These are phyloP conservation scores for Amanita pallidorosea DNA, from an alignment of 768 basidiomycete species.

Conservation along the genomic window DNA sequence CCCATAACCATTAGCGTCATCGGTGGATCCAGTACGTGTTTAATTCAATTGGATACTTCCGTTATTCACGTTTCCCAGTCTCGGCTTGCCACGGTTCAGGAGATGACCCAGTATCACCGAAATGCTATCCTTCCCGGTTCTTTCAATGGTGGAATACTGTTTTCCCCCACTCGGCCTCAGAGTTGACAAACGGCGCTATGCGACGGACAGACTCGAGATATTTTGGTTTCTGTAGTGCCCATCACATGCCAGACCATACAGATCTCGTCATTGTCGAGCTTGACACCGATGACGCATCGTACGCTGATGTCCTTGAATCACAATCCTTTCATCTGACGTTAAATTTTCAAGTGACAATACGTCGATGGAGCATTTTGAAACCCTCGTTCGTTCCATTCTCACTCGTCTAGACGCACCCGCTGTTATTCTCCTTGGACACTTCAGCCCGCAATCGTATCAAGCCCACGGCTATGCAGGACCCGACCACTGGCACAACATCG, in stretches of 20 bases:
- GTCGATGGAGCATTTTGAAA: conserved; percentile 79
- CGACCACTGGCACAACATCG: conserved; percentile 80
- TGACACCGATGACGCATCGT: conserved; percentile 84
- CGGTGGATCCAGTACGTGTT: conserved; percentile 69
- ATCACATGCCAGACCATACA: conserved; percentile 88
- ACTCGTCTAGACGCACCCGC: conserved; percentile 87
- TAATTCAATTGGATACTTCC: conserved; percentile 6
- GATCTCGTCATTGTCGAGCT: conserved; percentile 96
- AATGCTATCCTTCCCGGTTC: conserved; percentile 89
- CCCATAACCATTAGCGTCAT: conserved; percentile 86
- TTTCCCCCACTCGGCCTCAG: conserved; percentile 97
- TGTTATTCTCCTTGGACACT: conserved; percentile 91
- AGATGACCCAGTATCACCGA: conserved; percentile 74
- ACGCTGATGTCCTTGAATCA: conserved; percentile 21
- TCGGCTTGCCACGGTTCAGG: conserved; percentile 92
- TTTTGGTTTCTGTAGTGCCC: conserved; percentile 88
- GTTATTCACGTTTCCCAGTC: conserved; percentile 33
- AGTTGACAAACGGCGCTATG: conserved; percentile 96
- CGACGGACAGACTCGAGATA: conserved; percentile 87
- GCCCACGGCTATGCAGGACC: conserved; percentile 80
- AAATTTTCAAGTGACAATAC: conserved; percentile 42
- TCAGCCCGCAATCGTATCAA: conserved; percentile 75
- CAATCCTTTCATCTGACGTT: neutral
- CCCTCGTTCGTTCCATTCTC: conserved; percentile 86
- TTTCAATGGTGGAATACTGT: conserved; percentile 97